Evolutionary conservation across 345 rosid species (phyloP).

Genomic region (Noccaea caerulescens): DNA sequence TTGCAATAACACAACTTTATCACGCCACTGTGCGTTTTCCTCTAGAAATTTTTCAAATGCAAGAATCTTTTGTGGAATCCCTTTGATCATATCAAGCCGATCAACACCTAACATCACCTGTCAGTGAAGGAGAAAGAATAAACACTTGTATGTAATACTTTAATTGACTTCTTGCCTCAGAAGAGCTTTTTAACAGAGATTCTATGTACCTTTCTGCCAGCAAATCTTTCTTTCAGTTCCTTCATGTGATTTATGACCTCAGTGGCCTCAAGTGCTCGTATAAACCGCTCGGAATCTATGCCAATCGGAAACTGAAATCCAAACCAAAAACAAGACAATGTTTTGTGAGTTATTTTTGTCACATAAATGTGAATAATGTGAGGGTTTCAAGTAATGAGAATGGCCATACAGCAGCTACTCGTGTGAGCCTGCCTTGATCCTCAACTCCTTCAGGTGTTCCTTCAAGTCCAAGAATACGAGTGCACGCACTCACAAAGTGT

Average conservation of each 20-base stretch:
- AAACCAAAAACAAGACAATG: conserved; percentile 22
- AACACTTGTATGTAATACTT: not conserved
- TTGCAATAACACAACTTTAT: conserved; percentile 93
- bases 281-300: conserved; percentile 90
- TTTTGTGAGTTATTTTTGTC: not conserved
- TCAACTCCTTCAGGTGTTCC: conserved; percentile 99
- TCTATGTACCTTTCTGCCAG: conserved; percentile 80
- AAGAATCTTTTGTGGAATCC: conserved; percentile 97
- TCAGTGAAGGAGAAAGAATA: not conserved
- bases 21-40: conserved; percentile 95
- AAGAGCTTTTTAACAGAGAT: conserved; percentile 9
- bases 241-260: conserved; percentile 74
- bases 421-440: conserved; percentile 93
- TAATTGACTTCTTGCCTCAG: conserved; percentile 12
- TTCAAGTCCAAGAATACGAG: conserved; percentile 98
- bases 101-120: conserved; percentile 99
- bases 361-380: conserved; percentile 1
- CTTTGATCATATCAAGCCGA: conserved; percentile 99
- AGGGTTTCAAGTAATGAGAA: conserved; percentile 34
- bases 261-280: conserved; percentile 70
- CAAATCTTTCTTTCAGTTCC: conserved; percentile 86
- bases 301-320: conserved; percentile 91
- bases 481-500: conserved; percentile 98
- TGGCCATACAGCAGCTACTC: conserved; percentile 92
- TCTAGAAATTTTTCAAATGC: conserved; percentile 99